Evolutionary conservation across 1,284 basidiomycete species (phyloP).

Genomic region (Mycosarcoma mackinlayi): DNA sequence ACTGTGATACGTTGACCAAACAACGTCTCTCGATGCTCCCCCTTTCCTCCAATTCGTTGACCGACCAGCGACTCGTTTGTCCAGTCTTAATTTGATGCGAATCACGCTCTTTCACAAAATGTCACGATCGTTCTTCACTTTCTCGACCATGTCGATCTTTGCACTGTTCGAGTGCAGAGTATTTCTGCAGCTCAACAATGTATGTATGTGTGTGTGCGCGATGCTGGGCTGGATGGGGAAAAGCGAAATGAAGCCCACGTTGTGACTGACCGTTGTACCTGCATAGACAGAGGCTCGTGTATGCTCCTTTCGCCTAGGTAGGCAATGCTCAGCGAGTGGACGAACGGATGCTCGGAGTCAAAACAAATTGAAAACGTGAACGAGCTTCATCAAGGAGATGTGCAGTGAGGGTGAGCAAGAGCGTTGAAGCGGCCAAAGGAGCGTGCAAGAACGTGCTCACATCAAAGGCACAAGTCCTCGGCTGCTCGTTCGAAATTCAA

Average conservation of each 20-base stretch:
- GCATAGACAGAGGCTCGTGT: too few relatives aligned
- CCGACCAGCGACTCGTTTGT: neutral
- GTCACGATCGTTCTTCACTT: neutral
- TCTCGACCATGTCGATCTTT: neutral
- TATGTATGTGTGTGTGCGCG: neutral
- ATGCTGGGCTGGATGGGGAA: too few relatives aligned
- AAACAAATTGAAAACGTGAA: neutral
- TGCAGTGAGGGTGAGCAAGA: too few relatives aligned
- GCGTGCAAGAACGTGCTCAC: neutral
- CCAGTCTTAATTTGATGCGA: too few relatives aligned
- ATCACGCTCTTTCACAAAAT: neutral
- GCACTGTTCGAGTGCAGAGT: too few relatives aligned
- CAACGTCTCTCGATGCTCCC: too few relatives aligned
- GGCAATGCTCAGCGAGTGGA: neutral
- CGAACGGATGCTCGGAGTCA: neutral
- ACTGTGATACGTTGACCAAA: too few relatives aligned
- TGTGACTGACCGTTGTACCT: conserved; percentile 2
- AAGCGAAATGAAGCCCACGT: conserved; percentile 7
- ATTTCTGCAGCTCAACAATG: too few relatives aligned
- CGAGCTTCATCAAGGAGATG: neutral
- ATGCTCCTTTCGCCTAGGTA: conserved; percentile 28
- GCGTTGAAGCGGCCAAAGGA: too few relatives aligned
- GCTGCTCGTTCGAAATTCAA: neutral
- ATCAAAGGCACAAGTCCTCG: neutral
- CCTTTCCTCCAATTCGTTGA: too few relatives aligned